Evolutionary conservation across 768 basidiomycete species (phyloP), one percentile per base, ranked within the genome.

Genomic region (Rhodocollybia butyracea): DNA sequence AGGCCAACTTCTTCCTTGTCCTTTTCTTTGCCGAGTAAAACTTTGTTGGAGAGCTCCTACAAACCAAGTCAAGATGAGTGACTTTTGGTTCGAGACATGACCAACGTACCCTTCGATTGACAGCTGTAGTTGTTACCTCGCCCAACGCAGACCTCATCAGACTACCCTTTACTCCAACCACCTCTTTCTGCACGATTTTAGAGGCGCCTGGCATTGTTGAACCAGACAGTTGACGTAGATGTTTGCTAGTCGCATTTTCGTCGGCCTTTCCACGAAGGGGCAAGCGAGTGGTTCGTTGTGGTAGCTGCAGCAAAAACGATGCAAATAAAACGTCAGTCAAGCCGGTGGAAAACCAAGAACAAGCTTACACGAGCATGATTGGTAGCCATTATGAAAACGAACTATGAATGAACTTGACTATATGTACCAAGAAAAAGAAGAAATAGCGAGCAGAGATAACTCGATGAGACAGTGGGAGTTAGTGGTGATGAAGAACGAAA

Each of bases 121-220:
- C 82, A 54, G 86, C 85, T 58, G 82, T 81, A 48, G 81, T 85
- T 42, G 88, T 88, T 59, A 94, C 91, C 72, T 94, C 92, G 56
- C 85, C 83, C 47, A 95, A 78, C 38, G 85, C 91, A 30, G 86
- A 78, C 60, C 93, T 81, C 67, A 85, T 83, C 8, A 42, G 5
- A 38, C 38, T 53, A 31, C 73, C 74, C 76, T 91, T 93, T 61
- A 76, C 70, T 32, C 43, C 34, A 15, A 63, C 69, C 58, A 72
- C 73, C 30, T 80, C 76, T 66, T 80, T 79, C 30, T 76, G 69
- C 45, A 77, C 63, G 60, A 80, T 73, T 51, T 86, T 83, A 55
- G 79, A 73, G 41, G 81, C 71, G 40, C 78, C 81, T 47, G 73
- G 63, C 50, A 68, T 61, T 32, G 75, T 65, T 60, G 70, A 71